These are phyloP conservation scores for Cladophialophora immunda DNA, from an alignment of 2,329 filamentous ascomycete genomes.

Conservation along the genomic window DNA sequence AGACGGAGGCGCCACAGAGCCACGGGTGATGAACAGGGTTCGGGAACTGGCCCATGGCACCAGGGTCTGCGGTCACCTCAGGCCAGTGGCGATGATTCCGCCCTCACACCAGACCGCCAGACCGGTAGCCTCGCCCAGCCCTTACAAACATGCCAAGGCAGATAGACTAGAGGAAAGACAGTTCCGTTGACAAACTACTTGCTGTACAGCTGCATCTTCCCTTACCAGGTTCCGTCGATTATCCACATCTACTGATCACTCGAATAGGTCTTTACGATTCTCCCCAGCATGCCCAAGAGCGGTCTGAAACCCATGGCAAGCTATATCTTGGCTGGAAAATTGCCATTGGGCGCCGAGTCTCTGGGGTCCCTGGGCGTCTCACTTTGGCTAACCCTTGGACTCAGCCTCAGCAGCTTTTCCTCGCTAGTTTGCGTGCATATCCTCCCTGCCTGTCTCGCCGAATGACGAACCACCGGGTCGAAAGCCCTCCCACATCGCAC, in stretches of 20 bases:
- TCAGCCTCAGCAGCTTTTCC: constrained; percentile 18
- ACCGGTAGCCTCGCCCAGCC: not conserved
- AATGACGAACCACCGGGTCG: not conserved
- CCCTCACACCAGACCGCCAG: not conserved
- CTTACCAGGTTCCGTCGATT: not conserved
- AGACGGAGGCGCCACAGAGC: not conserved
- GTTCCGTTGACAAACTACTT: not conserved
- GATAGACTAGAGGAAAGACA: not conserved
- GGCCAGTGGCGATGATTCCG: not conserved
- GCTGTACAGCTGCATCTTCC: not conserved
- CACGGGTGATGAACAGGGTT: not conserved
- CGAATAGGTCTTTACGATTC: not conserved
- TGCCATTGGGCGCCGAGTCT: constrained; percentile 4
- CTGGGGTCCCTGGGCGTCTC: constrained; percentile 16
- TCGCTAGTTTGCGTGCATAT: not conserved
- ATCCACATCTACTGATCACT: not conserved
- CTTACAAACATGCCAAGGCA: constrained; percentile 6
- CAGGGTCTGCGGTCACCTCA: not conserved
- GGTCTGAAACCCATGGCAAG: constrained; percentile 4
- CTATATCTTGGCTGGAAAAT: not conserved
- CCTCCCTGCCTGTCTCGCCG: not conserved
- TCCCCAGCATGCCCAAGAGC: constrained; percentile 1
- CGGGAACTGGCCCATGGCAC: not conserved
- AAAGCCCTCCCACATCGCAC: not conserved
- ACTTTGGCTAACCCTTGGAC: not conserved